Base-by-base conservation (phyloP, 148 eudicot genomes). In the Camellia granthamiana region DNA sequence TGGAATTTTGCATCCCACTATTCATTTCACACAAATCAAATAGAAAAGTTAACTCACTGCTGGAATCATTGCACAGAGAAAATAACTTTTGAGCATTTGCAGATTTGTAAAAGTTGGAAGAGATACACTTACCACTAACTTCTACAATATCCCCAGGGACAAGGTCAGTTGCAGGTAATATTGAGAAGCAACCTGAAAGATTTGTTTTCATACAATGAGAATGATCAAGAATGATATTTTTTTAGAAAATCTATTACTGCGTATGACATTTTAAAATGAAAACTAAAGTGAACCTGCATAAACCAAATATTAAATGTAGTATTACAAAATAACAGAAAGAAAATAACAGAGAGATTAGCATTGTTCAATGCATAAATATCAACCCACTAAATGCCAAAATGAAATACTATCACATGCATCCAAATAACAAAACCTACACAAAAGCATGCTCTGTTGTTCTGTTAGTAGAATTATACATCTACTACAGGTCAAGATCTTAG, bases 91-190 rank as follows among this genome's bases (percentile, higher is more conserved):
- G 66, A 66, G 72, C 47, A 58, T 49, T 18, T 70, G 55, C 4
- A 79, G 72, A 79, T 55, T 30, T 19, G 18, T 21, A 15, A 64
- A 58, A 49, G 42, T 54, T 23, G 4, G 6, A 62, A 62, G 46
- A 21, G 60, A 77, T 21, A 46, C 68, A 77, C 94, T 65, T 86
- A 96, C 99, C 98, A 75, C 89, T 88, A 80, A 90, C 99, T 88
- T 96, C 99, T 75, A 96, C 99, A 81, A 96, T 90, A 90, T 96
- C 99, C 55, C 99, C 99, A 21, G 95, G 97, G 80, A 93, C 99
- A 82, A 96, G 94, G 75, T 94, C 97, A 19, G 98, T 83, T 23
- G 99, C 99, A 51, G 99, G 94, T 82, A 92, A 77, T 82, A 96
- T 96, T 38, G 99, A 96, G 84, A 93, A 92, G 83, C 95, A 96